Conservation (phyloP, 2,329 filamentous ascomycete genomes). For the Claviceps paspali region DNA sequence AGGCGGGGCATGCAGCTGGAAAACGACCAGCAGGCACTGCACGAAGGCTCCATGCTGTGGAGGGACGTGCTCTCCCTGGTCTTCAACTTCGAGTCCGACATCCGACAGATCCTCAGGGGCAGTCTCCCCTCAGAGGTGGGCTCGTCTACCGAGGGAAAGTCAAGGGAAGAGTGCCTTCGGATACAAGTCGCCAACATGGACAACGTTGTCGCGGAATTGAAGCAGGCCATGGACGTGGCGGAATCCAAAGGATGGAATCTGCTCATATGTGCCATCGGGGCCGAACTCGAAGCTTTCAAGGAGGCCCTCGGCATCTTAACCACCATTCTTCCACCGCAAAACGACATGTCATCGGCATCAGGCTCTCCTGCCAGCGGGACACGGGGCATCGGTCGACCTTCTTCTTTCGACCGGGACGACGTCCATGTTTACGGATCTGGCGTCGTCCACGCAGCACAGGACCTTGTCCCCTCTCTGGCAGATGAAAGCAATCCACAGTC, state of each 20-base stretch:
- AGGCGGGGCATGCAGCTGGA: conserved; percentile 40
- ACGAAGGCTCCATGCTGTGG: conserved; percentile 55
- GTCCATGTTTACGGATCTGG: conserved; percentile 8
- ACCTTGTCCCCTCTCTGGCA: conserved; percentile 17
- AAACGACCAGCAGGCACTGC: conserved; percentile 47
- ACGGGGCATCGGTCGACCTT: not conserved
- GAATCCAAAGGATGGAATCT: conserved; percentile 56
- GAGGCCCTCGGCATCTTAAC: conserved; percentile 43
- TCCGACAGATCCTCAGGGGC: conserved; percentile 38
- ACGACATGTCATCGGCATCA: not conserved
- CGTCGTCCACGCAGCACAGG: conserved; percentile 9
- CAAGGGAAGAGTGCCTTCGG: conserved; percentile 24
- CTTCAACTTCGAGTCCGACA: conserved; percentile 46
- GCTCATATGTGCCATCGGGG: conserved; percentile 59
- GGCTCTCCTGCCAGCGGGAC: not conserved
- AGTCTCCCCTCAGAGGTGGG: conserved; percentile 7
- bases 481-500: conserved; percentile 12
- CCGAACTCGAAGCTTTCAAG: conserved; percentile 52
- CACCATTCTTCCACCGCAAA: not conserved
- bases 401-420: not conserved
- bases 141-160: conserved; percentile 15
- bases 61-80: conserved; percentile 43
- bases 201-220: conserved; percentile 37
- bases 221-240: conserved; percentile 36
- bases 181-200: conserved; percentile 41